These are phyloP conservation scores for Aspergillus sparsus DNA, from an alignment of 495 filamentous ascomycete species.

Conservation along the genomic window DNA sequence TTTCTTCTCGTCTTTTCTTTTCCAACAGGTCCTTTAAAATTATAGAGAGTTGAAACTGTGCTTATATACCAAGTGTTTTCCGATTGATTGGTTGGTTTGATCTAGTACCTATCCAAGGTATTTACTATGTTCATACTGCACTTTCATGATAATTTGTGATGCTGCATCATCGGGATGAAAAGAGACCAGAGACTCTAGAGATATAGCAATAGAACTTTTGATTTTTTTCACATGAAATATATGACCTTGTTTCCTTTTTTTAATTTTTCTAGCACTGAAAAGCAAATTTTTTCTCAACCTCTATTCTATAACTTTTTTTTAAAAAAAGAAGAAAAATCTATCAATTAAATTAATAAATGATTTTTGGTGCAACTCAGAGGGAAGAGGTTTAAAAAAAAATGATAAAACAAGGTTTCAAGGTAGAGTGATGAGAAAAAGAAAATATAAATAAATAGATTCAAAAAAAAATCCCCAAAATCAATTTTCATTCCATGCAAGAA, in stretches of 20 bases:
- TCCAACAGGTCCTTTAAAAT: background rate
- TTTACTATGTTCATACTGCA: too few species aligned
- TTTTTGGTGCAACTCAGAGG: background rate
- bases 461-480: background rate
- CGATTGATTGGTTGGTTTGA: too few species aligned
- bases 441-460: background rate
- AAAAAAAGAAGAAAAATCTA: background rate
- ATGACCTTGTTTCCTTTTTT: too few species aligned
- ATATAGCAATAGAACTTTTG: too few species aligned
- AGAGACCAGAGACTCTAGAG: too few species aligned
- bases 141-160: too few species aligned
- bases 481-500: slow-evolving; percentile 4
- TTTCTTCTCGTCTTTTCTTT: background rate
- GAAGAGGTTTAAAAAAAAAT: background rate
- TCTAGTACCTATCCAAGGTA: too few species aligned
- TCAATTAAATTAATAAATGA: background rate
- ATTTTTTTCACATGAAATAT: too few species aligned
- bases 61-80: too few species aligned
- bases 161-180: too few species aligned
- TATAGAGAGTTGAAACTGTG: background rate
- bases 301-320: background rate
- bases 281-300: too few species aligned
- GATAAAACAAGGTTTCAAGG: background rate
- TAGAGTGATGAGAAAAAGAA: slow-evolving; percentile 3
- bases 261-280: too few species aligned